Evolutionary conservation across 1,284 basidiomycete species (phyloP), one percentile per base, ranked within the genome.

Genomic region (Trichosporon faecale): DNA sequence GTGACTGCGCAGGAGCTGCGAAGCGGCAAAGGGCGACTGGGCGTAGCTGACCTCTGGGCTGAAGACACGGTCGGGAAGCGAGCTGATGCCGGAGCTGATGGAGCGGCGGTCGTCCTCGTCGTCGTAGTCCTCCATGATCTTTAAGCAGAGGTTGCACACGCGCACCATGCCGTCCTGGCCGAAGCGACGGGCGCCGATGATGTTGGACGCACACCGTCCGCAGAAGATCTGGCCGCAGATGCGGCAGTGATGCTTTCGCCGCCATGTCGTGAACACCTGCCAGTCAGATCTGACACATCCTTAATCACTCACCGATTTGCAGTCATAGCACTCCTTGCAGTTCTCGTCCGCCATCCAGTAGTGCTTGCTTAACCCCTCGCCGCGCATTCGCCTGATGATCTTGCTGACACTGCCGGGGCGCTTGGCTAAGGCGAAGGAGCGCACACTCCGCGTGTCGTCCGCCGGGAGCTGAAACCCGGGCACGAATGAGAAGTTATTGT

Each of bases 271-370:
- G 82, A 98, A 98, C 16, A 91, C 86, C 91, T 92, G 82, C 90
- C 92, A 93, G 64, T 49, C 27, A 65, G 40, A n/a, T 37, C 18
- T n/a, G 35, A 49, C 14, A 11, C 23, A 16, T 35, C 33, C 6
- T 0, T 2, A 1, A 18, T 2, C 35, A 71, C 79, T 74, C 67
- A 83, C 80, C 18, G 80, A 82, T 73, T 82, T 93, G 85, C 94
- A 97, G 80, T 95, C 93, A 79, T 93, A 95, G 79, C 94, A 97
- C 78, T 98, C 96, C 79, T 92, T 97, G 77, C 92, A 94, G 69
- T 92, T 91, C 78, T 95, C 93, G 79, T 99, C 97, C 72, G 95
- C 93, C 93, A 97, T 96, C 95, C 95, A 98, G 79, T 96, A 97
- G 78, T 95, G 92, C 73, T 70, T 83, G 68, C 74, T 78, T 70